phyloP scores from a whole-genome alignment of 139 green algal species.

The Picochlorum sp. region DNA sequence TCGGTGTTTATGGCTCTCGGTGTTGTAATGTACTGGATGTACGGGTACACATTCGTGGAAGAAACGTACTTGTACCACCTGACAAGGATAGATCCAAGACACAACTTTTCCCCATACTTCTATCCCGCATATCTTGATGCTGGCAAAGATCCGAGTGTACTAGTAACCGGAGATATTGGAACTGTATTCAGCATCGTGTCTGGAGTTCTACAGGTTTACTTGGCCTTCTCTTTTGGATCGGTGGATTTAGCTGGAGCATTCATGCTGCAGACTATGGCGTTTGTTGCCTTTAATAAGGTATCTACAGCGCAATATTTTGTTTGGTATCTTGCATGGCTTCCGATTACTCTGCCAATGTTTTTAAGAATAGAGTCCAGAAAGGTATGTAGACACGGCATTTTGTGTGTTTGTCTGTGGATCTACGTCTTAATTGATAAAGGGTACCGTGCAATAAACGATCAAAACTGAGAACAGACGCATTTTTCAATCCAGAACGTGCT shows the following conservation, averaged over 20 bases:
- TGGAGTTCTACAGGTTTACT: neutral
- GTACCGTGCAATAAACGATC: too few species aligned
- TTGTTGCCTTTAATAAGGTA: slow-evolving; percentile 91
- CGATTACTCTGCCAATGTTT: slow-evolving; percentile 50
- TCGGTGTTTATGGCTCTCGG: slow-evolving; percentile 41
- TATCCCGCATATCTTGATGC: slow-evolving; percentile 63
- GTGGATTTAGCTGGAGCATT: slow-evolving; percentile 32
- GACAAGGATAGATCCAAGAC: slow-evolving; percentile 59
- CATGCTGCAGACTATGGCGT: slow-evolving; percentile 65
- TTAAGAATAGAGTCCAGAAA: neutral
- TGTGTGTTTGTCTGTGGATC: neutral
- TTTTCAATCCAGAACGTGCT: too few species aligned
- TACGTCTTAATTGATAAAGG: neutral
- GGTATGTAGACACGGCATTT: neutral
- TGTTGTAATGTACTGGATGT: slow-evolving; percentile 37
- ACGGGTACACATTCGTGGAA: slow-evolving; percentile 55
- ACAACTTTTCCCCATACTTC: slow-evolving; percentile 91
- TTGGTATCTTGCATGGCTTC: slow-evolving; percentile 82
- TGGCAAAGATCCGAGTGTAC: neutral
- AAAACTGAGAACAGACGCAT: too few species aligned
- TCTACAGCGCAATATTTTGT: slow-evolving; percentile 94
- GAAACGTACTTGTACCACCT: slow-evolving; percentile 83
- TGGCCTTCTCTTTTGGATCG: slow-evolving; percentile 10
- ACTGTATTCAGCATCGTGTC: neutral
- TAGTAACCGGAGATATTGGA: neutral